Evolutionary conservation across 208 protist genomes (phyloP), one percentile per base, ranked within the genome.

Genomic region (Balamuthia mandrillaris): DNA sequence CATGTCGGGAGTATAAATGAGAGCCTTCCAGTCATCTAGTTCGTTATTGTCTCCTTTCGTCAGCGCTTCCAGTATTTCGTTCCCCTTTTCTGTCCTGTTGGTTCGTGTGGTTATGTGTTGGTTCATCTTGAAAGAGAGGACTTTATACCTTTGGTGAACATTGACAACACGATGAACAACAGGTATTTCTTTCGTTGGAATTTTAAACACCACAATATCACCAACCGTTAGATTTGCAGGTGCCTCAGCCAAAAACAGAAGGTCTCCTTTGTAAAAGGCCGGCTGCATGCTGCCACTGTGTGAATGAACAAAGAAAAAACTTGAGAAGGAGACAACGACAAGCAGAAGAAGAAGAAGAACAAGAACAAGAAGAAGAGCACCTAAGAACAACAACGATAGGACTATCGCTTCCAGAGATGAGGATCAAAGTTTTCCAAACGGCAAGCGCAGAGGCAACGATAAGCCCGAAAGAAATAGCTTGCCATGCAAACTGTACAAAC

Each of bases 41-140:
- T 89, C 52, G 88, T 99, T 99, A 88, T 98, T 98, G 87, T 99
- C 97, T 24, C 97, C 97, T 86, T 99, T 99, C n/a, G n/a, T n/a
- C n/a, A n/a, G n/a, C n/a, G n/a, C n/a, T n/a, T n/a, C n/a, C n/a
- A n/a, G n/a, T n/a, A n/a, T n/a, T n/a, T n/a, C n/a, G n/a, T n/a
- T n/a, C n/a, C n/a, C n/a, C n/a, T n/a, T n/a, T n/a, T n/a, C 7
- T 97, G 98, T 39, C 98, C 91, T 42, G 96, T 91, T 82, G 33
- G 91, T 88, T 52, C 86, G 49, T n/a, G n/a, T n/a, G n/a, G n/a
- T n/a, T n/a, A n/a, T n/a, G n/a, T n/a, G n/a, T n/a, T n/a, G n/a
- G n/a, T n/a, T n/a, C n/a, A n/a, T n/a, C n/a, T n/a, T n/a, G n/a
- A n/a, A n/a, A n/a, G n/a, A n/a, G n/a, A n/a, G n/a, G n/a, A n/a